These are phyloP conservation scores for Aciculosporium take DNA, from an alignment of 2,329 filamentous ascomycete species.

Conservation along the genomic window DNA sequence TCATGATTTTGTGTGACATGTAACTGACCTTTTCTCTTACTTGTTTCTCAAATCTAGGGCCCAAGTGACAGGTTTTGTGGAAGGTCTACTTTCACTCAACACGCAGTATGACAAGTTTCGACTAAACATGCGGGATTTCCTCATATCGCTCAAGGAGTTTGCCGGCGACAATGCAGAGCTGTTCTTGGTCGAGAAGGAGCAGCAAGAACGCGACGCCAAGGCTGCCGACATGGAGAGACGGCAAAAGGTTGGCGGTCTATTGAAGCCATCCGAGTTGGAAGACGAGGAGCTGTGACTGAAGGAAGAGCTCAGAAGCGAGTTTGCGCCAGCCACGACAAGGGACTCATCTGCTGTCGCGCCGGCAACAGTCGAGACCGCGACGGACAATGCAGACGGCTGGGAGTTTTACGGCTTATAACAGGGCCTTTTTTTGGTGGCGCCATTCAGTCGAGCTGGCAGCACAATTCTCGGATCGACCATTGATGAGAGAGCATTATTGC, in stretches of 20 bases:
- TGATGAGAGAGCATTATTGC: neutral
- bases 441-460: neutral
- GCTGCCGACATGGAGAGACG: conserved; percentile 80
- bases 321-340: conserved; percentile 25
- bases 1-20: conserved; percentile 1
- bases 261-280: conserved; percentile 95
- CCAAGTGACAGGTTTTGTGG: conserved; percentile 83
- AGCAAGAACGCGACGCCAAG: conserved; percentile 73
- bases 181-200: conserved; percentile 87
- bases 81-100: conserved; percentile 77
- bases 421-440: neutral
- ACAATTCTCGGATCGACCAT: neutral
- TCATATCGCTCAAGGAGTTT: conserved; percentile 95
- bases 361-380: conserved; percentile 14
- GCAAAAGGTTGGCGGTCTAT: conserved; percentile 85
- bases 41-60: conserved; percentile 31
- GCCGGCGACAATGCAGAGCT: conserved; percentile 89
- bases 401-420: conserved; percentile 46
- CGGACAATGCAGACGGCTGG: conserved; percentile 40
- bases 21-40: conserved; percentile 19
- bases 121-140: conserved; percentile 86
- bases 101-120: conserved; percentile 90
- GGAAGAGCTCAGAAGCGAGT: conserved; percentile 51
- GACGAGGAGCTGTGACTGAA: conserved; percentile 82
- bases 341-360: conserved; percentile 9